A percentile compares a stretch with the other conserved stretches of the same genome.
These are phyloP conservation scores for Trichoderma endophyticum DNA, from an alignment of 2,329 filamentous ascomycete genomes.

Conservation along the genomic window DNA sequence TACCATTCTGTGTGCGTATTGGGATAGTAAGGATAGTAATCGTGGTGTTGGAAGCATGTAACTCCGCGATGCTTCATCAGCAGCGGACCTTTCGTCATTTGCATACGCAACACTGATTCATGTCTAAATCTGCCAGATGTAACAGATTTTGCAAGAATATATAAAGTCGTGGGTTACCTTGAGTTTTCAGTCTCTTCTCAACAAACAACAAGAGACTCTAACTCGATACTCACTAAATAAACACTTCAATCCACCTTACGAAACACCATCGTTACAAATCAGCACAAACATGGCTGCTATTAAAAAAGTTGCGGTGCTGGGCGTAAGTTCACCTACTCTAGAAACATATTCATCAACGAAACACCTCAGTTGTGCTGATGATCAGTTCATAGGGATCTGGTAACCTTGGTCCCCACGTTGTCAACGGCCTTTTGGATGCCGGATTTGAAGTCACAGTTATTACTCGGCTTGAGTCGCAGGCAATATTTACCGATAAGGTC, in stretches of 20 bases:
- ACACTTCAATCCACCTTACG: neutral
- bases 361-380: neutral
- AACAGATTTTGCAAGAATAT: neutral
- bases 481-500: neutral
- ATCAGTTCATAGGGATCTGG: neutral
- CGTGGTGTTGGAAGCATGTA: neutral
- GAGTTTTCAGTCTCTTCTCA: neutral
- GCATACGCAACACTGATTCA: neutral
- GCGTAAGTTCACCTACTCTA: neutral
- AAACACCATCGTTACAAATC: neutral
- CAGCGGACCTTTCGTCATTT: neutral
- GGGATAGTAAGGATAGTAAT: neutral
- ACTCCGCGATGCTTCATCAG: neutral
- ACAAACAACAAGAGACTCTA: neutral
- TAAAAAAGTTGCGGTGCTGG: neutral
- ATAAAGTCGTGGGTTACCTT: neutral
- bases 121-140: neutral
- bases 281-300: neutral
- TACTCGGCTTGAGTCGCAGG: neutral
- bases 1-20: neutral
- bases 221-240: neutral
- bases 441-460: neutral
- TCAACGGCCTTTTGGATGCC: neutral
- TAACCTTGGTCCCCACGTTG: neutral
- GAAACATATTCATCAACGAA: neutral